Evolutionary conservation across 805 yeast species (phyloP).

Genomic region (Candida mattraensis): DNA sequence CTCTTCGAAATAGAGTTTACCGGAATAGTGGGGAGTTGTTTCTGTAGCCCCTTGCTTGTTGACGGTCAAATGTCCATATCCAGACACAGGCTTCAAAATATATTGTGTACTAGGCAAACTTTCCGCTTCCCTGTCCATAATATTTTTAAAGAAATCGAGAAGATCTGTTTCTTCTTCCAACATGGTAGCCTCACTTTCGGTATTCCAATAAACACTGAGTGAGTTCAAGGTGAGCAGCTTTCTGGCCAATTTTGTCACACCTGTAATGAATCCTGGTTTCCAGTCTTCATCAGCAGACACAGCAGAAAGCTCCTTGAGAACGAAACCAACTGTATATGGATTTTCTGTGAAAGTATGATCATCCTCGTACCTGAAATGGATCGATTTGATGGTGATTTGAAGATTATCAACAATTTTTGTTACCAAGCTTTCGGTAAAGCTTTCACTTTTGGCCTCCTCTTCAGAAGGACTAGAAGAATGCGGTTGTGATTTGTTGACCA

Average conservation of each 20-base stretch:
- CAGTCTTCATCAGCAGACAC: constrained; percentile 84
- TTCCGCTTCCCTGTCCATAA: constrained; percentile 37
- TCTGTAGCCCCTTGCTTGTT: constrained; percentile 78
- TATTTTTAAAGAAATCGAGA: constrained; percentile 45
- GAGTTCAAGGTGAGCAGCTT: constrained; percentile 75
- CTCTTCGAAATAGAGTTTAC: constrained; percentile 81
- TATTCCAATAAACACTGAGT: constrained; percentile 81
- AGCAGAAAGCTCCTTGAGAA: constrained; percentile 85
- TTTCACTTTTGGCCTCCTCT: constrained; percentile 57
- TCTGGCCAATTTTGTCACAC: constrained; percentile 63
- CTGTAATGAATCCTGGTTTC: constrained; percentile 82
- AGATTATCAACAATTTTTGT: constrained; percentile 91
- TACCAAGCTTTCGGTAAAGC: constrained; percentile 81
- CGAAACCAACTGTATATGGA: constrained; percentile 82
- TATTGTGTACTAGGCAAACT: constrained; percentile 44
- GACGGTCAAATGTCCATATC: constrained; percentile 77
- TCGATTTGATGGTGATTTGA: constrained; percentile 86
- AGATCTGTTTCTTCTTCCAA: constrained; percentile 49
- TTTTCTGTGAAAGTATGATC: constrained; percentile 61
- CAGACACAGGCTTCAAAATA: constrained; percentile 83
- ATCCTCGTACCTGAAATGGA: constrained; percentile 93
- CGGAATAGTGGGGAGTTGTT: constrained; percentile 62
- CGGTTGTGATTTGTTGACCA: constrained; percentile 49
- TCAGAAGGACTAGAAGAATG: constrained; percentile 28
- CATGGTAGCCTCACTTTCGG: constrained; percentile 53